A percentile compares a stretch with the other conserved stretches of the same genome.
Conservation (phyloP, 2,329 filamentous ascomycete species). For the Trichoderma atroviride region DNA sequence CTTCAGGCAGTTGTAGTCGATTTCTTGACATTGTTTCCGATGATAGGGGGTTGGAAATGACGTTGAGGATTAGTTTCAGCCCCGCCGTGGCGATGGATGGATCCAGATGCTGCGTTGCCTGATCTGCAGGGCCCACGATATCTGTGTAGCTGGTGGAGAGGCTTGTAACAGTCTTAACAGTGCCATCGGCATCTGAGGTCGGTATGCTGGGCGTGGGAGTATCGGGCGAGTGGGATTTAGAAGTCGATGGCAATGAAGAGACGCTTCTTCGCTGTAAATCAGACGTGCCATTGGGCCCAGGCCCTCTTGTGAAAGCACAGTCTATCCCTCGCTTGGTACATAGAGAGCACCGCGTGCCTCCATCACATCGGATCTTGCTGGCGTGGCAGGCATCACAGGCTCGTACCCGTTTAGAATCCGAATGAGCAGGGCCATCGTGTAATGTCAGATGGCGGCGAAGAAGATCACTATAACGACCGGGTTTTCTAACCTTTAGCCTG, state of each 20-base stretch:
- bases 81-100: constrained; percentile 8
- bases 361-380: constrained; percentile 51
- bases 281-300: not conserved
- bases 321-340: constrained; percentile 44
- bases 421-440: constrained; percentile 38
- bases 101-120: not conserved
- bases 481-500: constrained; percentile 3
- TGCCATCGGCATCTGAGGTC: not conserved
- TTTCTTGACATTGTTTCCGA: not conserved
- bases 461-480: constrained; percentile 37
- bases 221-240: not conserved
- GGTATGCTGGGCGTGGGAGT: not conserved
- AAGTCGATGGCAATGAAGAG: not conserved
- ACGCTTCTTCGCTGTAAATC: not conserved
- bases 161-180: not conserved
- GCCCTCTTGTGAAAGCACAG: constrained; percentile 38
- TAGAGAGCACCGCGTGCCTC: constrained; percentile 43
- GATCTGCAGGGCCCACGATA: not conserved
- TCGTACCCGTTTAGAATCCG: constrained; percentile 41
- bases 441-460: constrained; percentile 43
- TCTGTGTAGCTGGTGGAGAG: not conserved
- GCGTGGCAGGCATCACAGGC: constrained; percentile 49
- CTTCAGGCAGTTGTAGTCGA: constrained; percentile 8
- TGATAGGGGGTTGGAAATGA: constrained; percentile 19
- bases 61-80: constrained; percentile 18